Evolutionary conservation across 2,329 filamentous ascomycete genomes (phyloP).

Genomic region (Rhynchosporium graminicola): DNA sequence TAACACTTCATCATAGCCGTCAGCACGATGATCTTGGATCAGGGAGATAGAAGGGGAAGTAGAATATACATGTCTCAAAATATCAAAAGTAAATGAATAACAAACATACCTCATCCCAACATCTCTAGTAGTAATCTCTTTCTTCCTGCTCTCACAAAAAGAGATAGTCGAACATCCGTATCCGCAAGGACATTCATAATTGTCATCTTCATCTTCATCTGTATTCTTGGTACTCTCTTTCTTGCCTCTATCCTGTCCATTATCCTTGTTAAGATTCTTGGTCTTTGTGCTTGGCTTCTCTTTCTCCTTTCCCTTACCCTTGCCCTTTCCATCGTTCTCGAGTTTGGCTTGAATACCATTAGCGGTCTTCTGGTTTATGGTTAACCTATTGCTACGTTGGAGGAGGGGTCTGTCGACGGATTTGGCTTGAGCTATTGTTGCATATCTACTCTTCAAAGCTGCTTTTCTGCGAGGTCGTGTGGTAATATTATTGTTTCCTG

Average conservation of each 20-base stretch:
- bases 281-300: not conserved
- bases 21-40: not conserved
- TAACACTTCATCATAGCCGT: not conserved
- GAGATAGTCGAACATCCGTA: not conserved
- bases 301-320: not conserved
- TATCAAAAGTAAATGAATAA: not conserved
- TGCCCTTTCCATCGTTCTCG: not conserved
- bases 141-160: not conserved
- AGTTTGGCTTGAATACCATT: not conserved
- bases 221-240: not conserved
- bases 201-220: not conserved
- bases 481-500: not conserved
- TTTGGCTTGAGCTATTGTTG: not conserved
- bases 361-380: too few relatives aligned
- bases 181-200: slow-evolving; percentile 1
- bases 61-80: not conserved
- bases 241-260: not conserved
- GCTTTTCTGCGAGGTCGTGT: not conserved
- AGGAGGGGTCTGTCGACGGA: not conserved
- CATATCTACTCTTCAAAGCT: not conserved
- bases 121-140: not conserved
- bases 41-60: too few relatives aligned
- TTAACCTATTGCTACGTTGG: too few relatives aligned
- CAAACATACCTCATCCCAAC: slow-evolving; percentile 10
- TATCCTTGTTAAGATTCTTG: not conserved